These are phyloP conservation scores for Cytospora schulzeri DNA, from an alignment of 2,329 filamentous ascomycete genomes.

Conservation along the genomic window DNA sequence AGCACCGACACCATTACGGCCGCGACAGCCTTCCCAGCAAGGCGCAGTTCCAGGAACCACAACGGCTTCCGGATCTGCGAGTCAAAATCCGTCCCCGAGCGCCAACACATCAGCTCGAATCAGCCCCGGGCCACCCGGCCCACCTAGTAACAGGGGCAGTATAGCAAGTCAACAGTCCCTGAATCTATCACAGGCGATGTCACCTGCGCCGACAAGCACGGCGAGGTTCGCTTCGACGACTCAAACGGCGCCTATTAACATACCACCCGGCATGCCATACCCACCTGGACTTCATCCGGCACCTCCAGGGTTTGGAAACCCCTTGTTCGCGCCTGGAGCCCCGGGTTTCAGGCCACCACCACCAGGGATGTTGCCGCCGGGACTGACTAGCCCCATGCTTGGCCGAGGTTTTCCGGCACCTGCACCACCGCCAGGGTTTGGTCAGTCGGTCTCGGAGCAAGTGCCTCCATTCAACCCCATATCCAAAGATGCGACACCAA, in stretches of 20 bases:
- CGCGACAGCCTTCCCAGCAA: slow-evolving; percentile 79
- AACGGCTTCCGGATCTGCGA: slow-evolving; percentile 62
- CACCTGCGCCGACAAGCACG: slow-evolving; percentile 61
- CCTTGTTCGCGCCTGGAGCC: slow-evolving; percentile 46
- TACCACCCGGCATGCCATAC: slow-evolving; percentile 59
- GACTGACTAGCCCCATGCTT: slow-evolving; percentile 47
- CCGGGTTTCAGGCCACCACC: slow-evolving; percentile 48
- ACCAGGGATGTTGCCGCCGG: slow-evolving; percentile 54
- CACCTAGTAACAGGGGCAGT: slow-evolving; percentile 64
- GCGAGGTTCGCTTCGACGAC: slow-evolving; percentile 35
- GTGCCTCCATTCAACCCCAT: slow-evolving; percentile 41
- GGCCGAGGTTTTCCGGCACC: slow-evolving; percentile 48
- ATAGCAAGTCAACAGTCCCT: slow-evolving; percentile 32
- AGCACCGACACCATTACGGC: slow-evolving; percentile 75
- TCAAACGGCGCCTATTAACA: slow-evolving; percentile 53
- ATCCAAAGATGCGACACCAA: slow-evolving; percentile 43
- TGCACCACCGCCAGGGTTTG: slow-evolving; percentile 58
- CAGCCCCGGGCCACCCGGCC: slow-evolving; percentile 64
- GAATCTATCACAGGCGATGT: slow-evolving; percentile 56
- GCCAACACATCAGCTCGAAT: slow-evolving; percentile 65
- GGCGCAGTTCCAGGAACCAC: slow-evolving; percentile 68
- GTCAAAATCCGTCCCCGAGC: slow-evolving; percentile 62
- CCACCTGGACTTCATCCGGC: slow-evolving; percentile 44
- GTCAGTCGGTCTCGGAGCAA: slow-evolving; percentile 45
- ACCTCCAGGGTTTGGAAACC: slow-evolving; percentile 56